Evolutionary conservation across 163 green algal genomes (phyloP), one percentile per base, ranked within the genome.

Genomic region (Chloromonas sp.): DNA sequence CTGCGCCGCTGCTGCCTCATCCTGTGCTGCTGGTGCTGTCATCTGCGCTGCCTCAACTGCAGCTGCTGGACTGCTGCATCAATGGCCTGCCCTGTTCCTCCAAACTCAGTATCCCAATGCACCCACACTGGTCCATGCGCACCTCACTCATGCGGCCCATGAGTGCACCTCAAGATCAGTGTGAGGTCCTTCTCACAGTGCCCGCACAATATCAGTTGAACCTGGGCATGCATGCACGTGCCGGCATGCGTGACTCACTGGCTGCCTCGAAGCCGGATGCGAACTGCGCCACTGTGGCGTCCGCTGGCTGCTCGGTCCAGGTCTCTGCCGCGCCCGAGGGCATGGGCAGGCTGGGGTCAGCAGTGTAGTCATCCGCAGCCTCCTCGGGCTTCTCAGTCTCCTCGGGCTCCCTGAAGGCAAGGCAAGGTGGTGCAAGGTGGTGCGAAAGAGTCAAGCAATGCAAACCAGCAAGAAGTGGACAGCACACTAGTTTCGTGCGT

Each of bases 371-470:
- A 79, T 88, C 92, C 77, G 84, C 85, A 74, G 87, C 89, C 83
- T 92, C 93, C 86, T 96, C 96, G 77, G 87, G 86, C 89, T 98
- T 94, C 91, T 98, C 95, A 82, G 94, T 90, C 93, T 99, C 96
- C 89, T 99, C 96, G 1, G 96, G 96, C 87, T 99, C 96, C 79
- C 95, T 91, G 86, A 60, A 81, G 8, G 8, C 60, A 66, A 78
- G 78, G 36, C 36, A 36, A 36, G 36, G 36, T 36, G 36, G 36
- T 36, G 36, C 36, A 36, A 36, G 36, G 36, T 36, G 36, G 36
- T 36, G 36, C 36, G 36, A 36, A 36, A 36, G 36, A 36, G 36
- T 36, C 36, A 36, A 36, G 36, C 36, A 36, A 36, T 36, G 36
- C 36, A 36, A 36, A 36, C 36, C 36, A 36, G 36, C 36, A 36